phyloP scores from a whole-genome alignment of 2,329 filamentous ascomycete genomes.

The Botryosphaeria dothidea region DNA sequence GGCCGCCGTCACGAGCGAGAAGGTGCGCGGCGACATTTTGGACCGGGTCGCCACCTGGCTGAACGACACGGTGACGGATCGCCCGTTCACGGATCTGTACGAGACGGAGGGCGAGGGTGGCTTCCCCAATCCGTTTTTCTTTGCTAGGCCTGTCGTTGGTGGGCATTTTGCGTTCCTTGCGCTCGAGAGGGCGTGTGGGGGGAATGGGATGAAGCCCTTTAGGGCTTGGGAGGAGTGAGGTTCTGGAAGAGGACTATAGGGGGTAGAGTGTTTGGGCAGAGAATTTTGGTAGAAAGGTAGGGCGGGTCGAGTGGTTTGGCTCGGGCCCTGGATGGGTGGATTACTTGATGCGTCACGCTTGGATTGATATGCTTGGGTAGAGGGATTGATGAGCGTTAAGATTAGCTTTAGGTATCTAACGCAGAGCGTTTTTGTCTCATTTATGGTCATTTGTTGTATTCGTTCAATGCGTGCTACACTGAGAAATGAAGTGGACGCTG shows the following conservation, averaged over 20 bases:
- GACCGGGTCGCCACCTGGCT: constrained; percentile 76
- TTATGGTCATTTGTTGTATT: too few relatives aligned
- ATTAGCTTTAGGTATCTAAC: too few relatives aligned
- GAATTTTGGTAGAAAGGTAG: too few relatives aligned
- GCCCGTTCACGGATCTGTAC: constrained; percentile 80
- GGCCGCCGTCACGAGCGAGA: constrained; percentile 71
- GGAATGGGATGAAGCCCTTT: constrained; percentile 32
- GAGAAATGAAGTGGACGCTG: too few relatives aligned
- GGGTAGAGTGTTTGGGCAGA: not conserved
- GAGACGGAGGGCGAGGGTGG: constrained; percentile 75
- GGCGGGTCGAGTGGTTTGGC: not conserved
- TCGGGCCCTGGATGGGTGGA: not conserved
- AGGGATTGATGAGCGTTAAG: too few relatives aligned
- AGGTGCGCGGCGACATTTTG: constrained; percentile 70
- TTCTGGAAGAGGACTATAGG: not conserved
- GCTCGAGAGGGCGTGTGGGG: constrained; percentile 74
- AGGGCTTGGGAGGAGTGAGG: constrained; percentile 9
- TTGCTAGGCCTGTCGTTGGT: constrained; percentile 79
- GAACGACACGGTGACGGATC: constrained; percentile 76
- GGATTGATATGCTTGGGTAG: too few relatives aligned
- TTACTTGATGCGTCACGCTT: not conserved
- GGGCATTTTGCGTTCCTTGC: constrained; percentile 85
- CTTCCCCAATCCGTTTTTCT: constrained; percentile 74
- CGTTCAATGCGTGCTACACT: too few relatives aligned
- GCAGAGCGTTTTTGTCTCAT: too few relatives aligned